Evolutionary conservation across 2,329 filamentous ascomycete genomes (phyloP).

Genomic region (Lachnellula hyalina): DNA sequence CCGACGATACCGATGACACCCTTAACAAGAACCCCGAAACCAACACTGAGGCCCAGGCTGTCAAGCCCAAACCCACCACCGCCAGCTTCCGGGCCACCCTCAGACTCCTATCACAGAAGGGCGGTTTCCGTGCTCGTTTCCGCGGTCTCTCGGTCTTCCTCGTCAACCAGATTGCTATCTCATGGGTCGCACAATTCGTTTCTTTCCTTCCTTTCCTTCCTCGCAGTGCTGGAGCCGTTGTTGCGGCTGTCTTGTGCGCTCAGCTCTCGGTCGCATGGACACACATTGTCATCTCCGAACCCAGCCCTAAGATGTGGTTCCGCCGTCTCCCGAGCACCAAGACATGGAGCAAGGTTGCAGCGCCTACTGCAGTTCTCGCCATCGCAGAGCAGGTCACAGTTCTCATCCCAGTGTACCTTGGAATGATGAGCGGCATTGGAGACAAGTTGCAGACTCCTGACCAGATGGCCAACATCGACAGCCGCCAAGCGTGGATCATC

Average conservation of each 20-base stretch:
- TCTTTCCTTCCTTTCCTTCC: slow-evolving; percentile 37
- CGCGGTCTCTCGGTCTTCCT: slow-evolving; percentile 57
- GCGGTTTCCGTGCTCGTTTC: slow-evolving; percentile 62
- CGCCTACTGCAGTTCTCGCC: slow-evolving; percentile 61
- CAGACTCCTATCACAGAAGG: slow-evolving; percentile 55
- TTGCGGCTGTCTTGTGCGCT: slow-evolving; percentile 56
- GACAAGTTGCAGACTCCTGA: slow-evolving; percentile 7
- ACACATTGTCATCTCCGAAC: slow-evolving; percentile 74
- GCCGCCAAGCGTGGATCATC: slow-evolving; percentile 35
- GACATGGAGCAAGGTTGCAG: slow-evolving; percentile 62
- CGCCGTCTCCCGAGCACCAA: slow-evolving; percentile 57
- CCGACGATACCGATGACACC: slow-evolving; percentile 30
- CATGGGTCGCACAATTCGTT: slow-evolving; percentile 32
- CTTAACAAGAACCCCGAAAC: slow-evolving; percentile 18
- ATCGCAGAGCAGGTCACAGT: slow-evolving; percentile 48
- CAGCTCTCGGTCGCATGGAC: slow-evolving; percentile 76
- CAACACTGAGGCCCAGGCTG: slow-evolving; percentile 38
- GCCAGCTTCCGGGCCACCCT: slow-evolving; percentile 53
- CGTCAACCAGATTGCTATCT: slow-evolving; percentile 39
- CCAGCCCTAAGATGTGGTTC: slow-evolving; percentile 59
- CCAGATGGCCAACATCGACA: slow-evolving; percentile 22
- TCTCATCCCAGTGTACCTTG: slow-evolving; percentile 43
- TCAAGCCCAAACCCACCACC: slow-evolving; percentile 55
- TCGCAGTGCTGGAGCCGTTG: slow-evolving; percentile 45
- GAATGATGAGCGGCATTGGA: slow-evolving; percentile 35